phyloP scores from a whole-genome alignment of 257 asterid species.

The Nicotiana knightiana region DNA sequence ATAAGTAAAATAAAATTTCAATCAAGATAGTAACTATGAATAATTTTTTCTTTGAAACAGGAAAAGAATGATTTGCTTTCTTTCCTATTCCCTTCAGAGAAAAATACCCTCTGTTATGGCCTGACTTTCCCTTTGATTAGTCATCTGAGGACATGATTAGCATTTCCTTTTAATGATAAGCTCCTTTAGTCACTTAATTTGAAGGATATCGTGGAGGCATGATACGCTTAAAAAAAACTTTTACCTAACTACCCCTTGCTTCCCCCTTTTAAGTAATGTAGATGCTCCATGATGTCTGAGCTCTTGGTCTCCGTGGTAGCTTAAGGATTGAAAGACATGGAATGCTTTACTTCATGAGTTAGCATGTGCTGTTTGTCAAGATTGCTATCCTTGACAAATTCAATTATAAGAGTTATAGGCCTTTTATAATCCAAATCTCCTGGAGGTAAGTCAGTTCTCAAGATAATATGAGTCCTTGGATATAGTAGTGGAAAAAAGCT shows the following conservation, averaged over 20 bases:
- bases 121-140: not conserved
- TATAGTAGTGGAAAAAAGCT: not conserved
- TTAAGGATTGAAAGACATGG: not conserved
- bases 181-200: not conserved
- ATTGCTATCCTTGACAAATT: constrained; percentile 4
- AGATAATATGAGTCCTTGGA: not conserved
- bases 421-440: not conserved
- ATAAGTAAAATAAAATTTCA: not conserved
- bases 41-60: not conserved
- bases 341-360: not conserved
- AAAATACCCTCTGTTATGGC: not conserved
- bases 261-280: constrained; percentile 2
- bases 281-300: not conserved
- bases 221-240: not conserved
- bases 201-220: not conserved
- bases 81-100: not conserved
- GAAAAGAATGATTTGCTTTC: not conserved
- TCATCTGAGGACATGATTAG: not conserved
- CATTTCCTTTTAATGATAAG: not conserved
- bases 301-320: not conserved
- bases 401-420: not conserved
- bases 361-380: not conserved
- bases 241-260: not conserved
- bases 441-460: not conserved
- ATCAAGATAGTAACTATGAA: not conserved